Base-by-base conservation (phyloP, 495 filamentous ascomycete species). In the Xylaria nigripes region DNA sequence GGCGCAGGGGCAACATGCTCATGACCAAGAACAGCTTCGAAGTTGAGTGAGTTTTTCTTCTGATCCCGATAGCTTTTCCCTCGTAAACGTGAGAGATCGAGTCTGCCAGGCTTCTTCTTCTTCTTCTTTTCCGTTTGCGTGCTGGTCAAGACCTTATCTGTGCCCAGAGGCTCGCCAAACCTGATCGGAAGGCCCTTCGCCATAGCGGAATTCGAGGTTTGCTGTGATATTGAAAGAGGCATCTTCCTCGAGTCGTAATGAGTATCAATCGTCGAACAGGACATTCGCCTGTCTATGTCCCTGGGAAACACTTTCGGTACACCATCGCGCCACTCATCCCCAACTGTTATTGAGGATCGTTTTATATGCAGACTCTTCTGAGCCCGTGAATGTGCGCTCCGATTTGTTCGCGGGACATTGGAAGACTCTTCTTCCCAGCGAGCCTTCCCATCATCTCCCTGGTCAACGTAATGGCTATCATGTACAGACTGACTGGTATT, bases 141-240 rank as follows among this genome's bases (percentile, higher is more conserved):
- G 27, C 53, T 52, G 42, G 59, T 50, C 18, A 64, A 44, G 2
- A 42, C 29, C 8, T 61, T 70, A 36, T 73, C 72, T 25, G 73
- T 72, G 67, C 73, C 73, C 42, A 70, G 64, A 27, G 71, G 64
- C 22, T 64, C 51, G n/a, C 68, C 58, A 13, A 63, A 69, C 62
- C 76, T 76, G 18, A 68, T 58, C 6, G 76, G 74, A 5, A 76
- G 64, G 6, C 75, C 76, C 58, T 78, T 80, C 9, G 76, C 70
- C 68, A 80, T 77, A 32, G 76, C 74, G 16, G 77, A 79, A 50
- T 66, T 74, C 1, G 76, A 77, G 8, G 77, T 80, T 57, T 81
- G 78, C 51, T 78, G 76, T 6, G 77, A 80, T 56, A 78, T 76
- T 12, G 76, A 63, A 3, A 79, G 68, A 27, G 77, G 76, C 25